Percentiles rank a stretch among this genome's conserved stretches.
phyloP scores from a whole-genome alignment of 1,284 basidiomycete genomes.

The Trichosporon coremiiforme region DNA sequence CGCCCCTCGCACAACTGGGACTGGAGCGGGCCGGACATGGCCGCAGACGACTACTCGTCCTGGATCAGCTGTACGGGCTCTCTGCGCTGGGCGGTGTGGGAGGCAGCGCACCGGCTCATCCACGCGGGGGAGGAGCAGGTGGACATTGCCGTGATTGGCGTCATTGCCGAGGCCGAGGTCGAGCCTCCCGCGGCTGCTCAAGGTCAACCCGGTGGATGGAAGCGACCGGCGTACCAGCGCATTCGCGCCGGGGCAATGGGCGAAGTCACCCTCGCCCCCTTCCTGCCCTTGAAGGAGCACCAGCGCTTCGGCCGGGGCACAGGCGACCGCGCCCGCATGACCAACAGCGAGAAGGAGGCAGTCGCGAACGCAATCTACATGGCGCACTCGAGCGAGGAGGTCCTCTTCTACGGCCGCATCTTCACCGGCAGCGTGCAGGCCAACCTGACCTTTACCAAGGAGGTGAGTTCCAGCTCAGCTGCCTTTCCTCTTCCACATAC shows the following conservation, averaged over 20 bases:
- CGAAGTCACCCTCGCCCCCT: constrained; percentile 24
- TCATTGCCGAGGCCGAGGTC: not conserved
- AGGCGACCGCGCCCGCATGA: constrained; percentile 24
- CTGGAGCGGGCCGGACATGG: constrained; percentile 31
- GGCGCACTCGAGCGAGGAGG: constrained; percentile 31
- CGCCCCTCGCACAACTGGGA: constrained; percentile 30
- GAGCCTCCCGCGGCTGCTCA: not conserved
- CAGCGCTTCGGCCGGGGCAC: constrained; percentile 1
- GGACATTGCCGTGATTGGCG: constrained; percentile 31
- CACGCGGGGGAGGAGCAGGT: constrained; percentile 21
- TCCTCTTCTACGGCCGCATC: constrained; percentile 43
- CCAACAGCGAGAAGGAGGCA: constrained; percentile 28
- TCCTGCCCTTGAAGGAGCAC: constrained; percentile 3
- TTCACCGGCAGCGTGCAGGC: constrained; percentile 37
- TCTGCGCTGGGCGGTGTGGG: constrained; percentile 43
- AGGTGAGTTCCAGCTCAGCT: constrained; percentile 27
- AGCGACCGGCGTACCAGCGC: not conserved
- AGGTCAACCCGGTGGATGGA: not conserved
- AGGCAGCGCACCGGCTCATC: constrained; percentile 35
- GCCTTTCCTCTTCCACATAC: too few relatives aligned
- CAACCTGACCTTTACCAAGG: constrained; percentile 34
- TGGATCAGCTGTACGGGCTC: constrained; percentile 38
- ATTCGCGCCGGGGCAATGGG: constrained; percentile 4
- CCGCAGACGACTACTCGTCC: constrained; percentile 31
- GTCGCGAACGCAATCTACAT: constrained; percentile 29